These are phyloP conservation scores for Daldinia caldariorum DNA, from an alignment of 495 filamentous ascomycete species.

Conservation along the genomic window DNA sequence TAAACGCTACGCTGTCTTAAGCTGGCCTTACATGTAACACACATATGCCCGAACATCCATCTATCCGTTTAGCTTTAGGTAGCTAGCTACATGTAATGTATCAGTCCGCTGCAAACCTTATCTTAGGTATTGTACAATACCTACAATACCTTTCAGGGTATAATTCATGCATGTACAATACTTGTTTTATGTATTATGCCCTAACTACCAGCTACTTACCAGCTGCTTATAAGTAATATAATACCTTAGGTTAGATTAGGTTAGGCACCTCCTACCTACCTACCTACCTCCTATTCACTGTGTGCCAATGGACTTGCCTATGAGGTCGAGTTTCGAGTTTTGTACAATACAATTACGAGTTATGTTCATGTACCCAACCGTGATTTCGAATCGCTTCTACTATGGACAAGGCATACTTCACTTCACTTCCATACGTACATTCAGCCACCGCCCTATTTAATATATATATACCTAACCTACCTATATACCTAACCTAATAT, in stretches of 20 bases:
- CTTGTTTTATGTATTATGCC: no score
- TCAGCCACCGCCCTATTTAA: slow-evolving; percentile 1
- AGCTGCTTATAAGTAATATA: no score
- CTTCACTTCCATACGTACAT: background rate
- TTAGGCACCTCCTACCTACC: no score
- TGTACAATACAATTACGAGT: no score
- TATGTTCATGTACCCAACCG: background rate
- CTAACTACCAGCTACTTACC: no score
- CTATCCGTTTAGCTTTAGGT: background rate
- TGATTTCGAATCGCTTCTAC: background rate
- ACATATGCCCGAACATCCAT: background rate
- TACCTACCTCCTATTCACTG: background rate
- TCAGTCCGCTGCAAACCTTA: background rate
- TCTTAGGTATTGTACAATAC: background rate
- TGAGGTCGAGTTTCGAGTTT: no score
- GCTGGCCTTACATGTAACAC: slow-evolving; percentile 7
- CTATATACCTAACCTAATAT: no score
- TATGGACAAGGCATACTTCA: no score
- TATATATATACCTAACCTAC: background rate
- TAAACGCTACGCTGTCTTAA: slow-evolving; percentile 25
- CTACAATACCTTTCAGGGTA: background rate
- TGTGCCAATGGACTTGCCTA: no score
- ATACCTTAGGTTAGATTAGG: background rate
- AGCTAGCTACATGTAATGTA: background rate
- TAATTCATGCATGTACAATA: no score